Conservation (phyloP, 2,329 filamentous ascomycete genomes). For the Chalaropsis ovoidea region DNA sequence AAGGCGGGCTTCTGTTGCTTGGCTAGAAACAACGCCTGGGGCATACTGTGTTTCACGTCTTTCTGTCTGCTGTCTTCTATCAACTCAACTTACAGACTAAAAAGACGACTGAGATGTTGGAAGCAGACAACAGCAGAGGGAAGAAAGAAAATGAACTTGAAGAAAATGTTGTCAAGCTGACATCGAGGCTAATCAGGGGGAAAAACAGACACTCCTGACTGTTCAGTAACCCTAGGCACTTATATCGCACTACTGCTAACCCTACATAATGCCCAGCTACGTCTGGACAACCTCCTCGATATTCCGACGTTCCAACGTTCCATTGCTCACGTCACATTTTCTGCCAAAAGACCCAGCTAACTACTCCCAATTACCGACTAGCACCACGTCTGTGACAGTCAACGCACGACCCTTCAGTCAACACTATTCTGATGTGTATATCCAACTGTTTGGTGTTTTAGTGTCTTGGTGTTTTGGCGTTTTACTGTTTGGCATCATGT, state of each 20-base stretch:
- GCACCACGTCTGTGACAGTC: not conserved
- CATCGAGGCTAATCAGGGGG: too few relatives aligned
- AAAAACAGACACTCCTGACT: too few relatives aligned
- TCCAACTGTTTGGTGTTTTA: slow-evolving; percentile 13
- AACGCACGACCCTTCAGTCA: slow-evolving; percentile 5
- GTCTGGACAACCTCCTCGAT: not conserved
- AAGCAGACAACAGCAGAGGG: not conserved
- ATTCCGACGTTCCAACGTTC: not conserved
- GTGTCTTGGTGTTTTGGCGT: not conserved
- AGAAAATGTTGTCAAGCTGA: not conserved
- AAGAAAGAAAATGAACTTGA: not conserved
- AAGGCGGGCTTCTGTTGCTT: not conserved
- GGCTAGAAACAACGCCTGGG: slow-evolving; percentile 7
- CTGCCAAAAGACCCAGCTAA: too few relatives aligned
- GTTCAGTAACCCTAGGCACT: not conserved
- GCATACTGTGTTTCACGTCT: slow-evolving; percentile 8
- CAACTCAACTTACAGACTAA: not conserved
- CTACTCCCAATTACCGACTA: not conserved
- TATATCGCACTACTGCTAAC: not conserved
- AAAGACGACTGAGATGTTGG: not conserved
- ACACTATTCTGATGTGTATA: slow-evolving; percentile 2
- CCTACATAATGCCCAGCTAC: not conserved
- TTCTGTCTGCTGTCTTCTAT: not conserved
- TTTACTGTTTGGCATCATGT: slow-evolving; percentile 6
- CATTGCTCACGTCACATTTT: too few relatives aligned